phyloP scores from a whole-genome alignment of 1,284 basidiomycete genomes.

The Boletus nobilissimus region DNA sequence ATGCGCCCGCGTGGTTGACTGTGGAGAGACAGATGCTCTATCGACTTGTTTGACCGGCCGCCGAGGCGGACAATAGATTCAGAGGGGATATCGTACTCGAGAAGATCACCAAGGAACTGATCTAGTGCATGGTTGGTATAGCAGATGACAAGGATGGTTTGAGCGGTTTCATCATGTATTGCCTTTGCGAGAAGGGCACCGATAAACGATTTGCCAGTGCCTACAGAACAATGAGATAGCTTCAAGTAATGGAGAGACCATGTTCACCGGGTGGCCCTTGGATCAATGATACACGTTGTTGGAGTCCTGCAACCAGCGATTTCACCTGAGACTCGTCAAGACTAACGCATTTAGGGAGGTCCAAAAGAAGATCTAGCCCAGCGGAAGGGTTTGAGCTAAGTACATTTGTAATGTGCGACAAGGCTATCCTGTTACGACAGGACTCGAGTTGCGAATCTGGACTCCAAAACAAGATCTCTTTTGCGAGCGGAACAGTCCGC shows the following conservation, averaged over 20 bases:
- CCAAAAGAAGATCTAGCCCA: slow-evolving; percentile 52
- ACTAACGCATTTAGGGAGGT: slow-evolving; percentile 51
- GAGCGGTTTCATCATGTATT: slow-evolving; percentile 57
- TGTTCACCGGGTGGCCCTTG: slow-evolving; percentile 76
- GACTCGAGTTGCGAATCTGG: slow-evolving; percentile 31
- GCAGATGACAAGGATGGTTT: slow-evolving; percentile 69
- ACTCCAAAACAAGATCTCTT: slow-evolving; percentile 66
- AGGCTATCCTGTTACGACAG: fast-evolving
- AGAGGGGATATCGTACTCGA: slow-evolving; percentile 62
- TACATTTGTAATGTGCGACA: slow-evolving; percentile 50
- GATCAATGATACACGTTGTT: slow-evolving; percentile 64
- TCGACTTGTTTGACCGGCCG: slow-evolving; percentile 59
- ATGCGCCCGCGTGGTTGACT: slow-evolving; percentile 38
- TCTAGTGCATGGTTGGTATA: slow-evolving; percentile 78
- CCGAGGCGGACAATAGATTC: slow-evolving; percentile 63
- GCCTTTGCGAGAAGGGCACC: slow-evolving; percentile 69
- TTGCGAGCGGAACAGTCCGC: slow-evolving; percentile 55
- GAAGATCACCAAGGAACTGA: slow-evolving; percentile 68
- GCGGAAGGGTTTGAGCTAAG: slow-evolving; percentile 47
- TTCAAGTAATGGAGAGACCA: too few relatives aligned
- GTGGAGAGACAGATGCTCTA: slow-evolving; percentile 54
- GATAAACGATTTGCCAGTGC: slow-evolving; percentile 77
- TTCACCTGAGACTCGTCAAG: slow-evolving; percentile 63
- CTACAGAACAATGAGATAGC: too few relatives aligned
- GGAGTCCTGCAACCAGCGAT: slow-evolving; percentile 62